Percentiles rank a stretch among this genome's conserved stretches.
Conservation (phyloP, 208 protist species). For the Balamuthia mandrillaris region DNA sequence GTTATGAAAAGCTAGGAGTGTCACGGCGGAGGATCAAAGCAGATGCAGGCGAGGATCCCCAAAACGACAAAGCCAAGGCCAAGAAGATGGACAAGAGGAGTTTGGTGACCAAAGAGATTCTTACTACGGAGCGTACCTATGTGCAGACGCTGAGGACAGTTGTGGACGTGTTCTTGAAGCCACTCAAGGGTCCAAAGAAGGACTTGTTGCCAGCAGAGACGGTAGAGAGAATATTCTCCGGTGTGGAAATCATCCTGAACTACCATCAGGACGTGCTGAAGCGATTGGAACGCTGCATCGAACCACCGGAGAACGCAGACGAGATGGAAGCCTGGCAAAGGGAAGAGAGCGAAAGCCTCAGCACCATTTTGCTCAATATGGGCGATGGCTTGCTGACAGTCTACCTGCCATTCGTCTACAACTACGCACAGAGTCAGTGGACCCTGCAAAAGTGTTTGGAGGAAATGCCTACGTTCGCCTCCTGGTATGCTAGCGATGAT, state of each 20-base stretch:
- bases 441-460: neutral
- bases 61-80: no score
- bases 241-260: neutral
- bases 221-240: slow-evolving; percentile 12
- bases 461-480: neutral
- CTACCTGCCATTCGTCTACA: slow-evolving; percentile 30
- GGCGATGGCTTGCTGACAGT: slow-evolving; percentile 27
- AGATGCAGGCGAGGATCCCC: no score
- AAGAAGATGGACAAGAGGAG: no score
- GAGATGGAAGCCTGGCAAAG: neutral
- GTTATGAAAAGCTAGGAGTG: no score
- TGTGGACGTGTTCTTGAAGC: slow-evolving; percentile 22
- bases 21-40: no score
- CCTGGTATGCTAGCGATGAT: neutral
- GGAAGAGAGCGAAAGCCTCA: neutral
- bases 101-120: no score
- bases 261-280: neutral
- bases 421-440: neutral
- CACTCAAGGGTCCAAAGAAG: neutral
- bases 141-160: slow-evolving; percentile 14
- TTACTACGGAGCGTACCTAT: slow-evolving; percentile 16
- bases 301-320: neutral
- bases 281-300: neutral
- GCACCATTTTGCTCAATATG: slow-evolving; percentile 28
- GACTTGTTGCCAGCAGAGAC: neutral